Evolutionary conservation across 2,329 filamentous ascomycete species (phyloP), one percentile per base, ranked within the genome.

Genomic region (Arthrobotrys sphaeroides): DNA sequence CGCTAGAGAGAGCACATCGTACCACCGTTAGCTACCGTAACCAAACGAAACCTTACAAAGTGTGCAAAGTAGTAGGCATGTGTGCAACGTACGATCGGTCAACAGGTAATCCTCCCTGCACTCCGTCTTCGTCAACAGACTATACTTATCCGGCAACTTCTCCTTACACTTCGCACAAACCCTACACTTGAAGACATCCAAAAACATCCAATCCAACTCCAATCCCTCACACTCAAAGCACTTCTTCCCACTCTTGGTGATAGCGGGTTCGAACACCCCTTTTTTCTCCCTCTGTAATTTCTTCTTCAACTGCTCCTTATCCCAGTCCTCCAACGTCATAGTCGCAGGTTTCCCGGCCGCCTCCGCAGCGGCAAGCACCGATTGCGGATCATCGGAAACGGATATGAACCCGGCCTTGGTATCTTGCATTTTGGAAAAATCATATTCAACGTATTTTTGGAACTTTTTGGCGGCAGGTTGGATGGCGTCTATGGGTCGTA

Each of bases 371-470:
- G 84, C 85, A 79, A 90, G 88, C 80, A 94, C 85, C 6, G 90
- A 92, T 78, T 90, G 89, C 0, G 95, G 95, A 82, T 99, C 95
- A 81, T 99, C 95, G 77, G 94, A 91, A 0, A 88, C 87, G n/a
- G 90, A 91, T 78, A 99, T 83, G 83, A 99, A 99, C 0, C 95
- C 95, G 77, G 95, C 95, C 81, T 97, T 97, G 0, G 94, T 98
- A 82, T 99, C 95, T 5, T 91, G 96, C 93, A 99, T 98, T 83
- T 94, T 91, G 81, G 91, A 94, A 83, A 99, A 95, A 82, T 99
- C 95, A 84, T 97, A 98, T 81, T 99, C 95, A 80, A 99, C 94
- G 81, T 91, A 98, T 82, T 95, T 94, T 75, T 91, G 89, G 79
- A 98, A 97, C 81, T 96, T 97, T 80, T 90, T 88, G 40, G 92